Conservation (phyloP, 352 stramenopile genomes). For the Thalassiosira oceanica region DNA sequence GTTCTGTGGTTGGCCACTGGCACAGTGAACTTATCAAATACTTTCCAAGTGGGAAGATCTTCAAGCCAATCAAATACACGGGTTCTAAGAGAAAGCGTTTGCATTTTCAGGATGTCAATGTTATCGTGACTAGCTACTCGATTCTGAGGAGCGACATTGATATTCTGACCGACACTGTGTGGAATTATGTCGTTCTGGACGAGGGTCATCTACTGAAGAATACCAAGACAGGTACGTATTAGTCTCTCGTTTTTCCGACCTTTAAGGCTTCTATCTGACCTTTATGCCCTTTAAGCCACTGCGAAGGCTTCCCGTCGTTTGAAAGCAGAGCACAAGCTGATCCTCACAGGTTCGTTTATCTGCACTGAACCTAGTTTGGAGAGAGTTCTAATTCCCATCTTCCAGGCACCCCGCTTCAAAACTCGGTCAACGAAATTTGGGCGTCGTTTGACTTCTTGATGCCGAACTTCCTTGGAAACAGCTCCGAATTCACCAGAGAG, state of each 20-base stretch:
- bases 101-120: conserved; percentile 61
- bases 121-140: conserved; percentile 84
- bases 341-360: conserved; percentile 83
- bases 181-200: conserved; percentile 91
- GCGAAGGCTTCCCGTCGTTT: conserved; percentile 86
- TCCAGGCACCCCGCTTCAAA: conserved; percentile 94
- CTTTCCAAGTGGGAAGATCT: conserved; percentile 77
- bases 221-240: conserved; percentile 81
- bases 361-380: background rate
- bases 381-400: background rate
- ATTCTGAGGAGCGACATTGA: conserved; percentile 86
- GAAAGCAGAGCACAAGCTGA: conserved; percentile 86
- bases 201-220: conserved; percentile 98
- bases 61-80: conserved; percentile 83
- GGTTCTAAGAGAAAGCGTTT: too few relatives aligned
- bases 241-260: background rate
- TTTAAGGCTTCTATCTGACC: background rate
- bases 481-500: conserved; percentile 62
- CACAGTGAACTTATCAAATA: conserved; percentile 87
- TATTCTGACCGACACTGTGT: conserved; percentile 69
- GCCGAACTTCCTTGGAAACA: conserved; percentile 92
- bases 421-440: conserved; percentile 96
- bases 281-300: conserved; percentile 57
- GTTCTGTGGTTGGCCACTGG: conserved; percentile 94
- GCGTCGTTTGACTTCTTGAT: conserved; percentile 96